phyloP scores from a whole-genome alignment of 768 basidiomycete genomes.

The Pleurotus tuoliensis region DNA sequence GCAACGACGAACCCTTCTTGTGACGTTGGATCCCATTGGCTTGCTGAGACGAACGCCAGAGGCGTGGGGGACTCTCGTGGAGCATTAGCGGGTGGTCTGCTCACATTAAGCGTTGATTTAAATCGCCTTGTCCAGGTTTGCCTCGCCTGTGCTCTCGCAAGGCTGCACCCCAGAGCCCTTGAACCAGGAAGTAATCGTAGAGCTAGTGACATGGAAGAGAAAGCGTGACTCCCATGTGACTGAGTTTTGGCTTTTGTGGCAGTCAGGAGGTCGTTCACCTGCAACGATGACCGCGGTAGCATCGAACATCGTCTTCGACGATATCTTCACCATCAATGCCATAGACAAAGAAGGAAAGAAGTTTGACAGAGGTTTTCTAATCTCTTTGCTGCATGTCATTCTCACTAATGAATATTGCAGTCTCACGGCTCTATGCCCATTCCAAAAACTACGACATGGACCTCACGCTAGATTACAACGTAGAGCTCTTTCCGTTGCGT shows the following conservation, averaged over 20 bases:
- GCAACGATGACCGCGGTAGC: conserved; percentile 43
- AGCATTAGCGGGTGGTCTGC: conserved; percentile 33
- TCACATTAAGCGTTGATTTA: conserved; percentile 31
- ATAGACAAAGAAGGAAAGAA: conserved; percentile 95
- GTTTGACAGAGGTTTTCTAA: conserved; percentile 85
- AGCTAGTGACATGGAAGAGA: background rate
- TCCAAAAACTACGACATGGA: conserved; percentile 93
- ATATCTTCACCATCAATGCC: conserved; percentile 81
- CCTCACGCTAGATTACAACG: conserved; percentile 90
- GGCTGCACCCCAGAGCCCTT: background rate
- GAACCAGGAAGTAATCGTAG: conserved; percentile 14
- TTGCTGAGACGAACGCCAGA: conserved; percentile 47
- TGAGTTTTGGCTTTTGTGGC: too few relatives aligned
- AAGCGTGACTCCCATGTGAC: conserved; percentile 7
- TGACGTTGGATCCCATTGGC: conserved; percentile 38
- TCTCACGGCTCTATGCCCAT: conserved; percentile 85
- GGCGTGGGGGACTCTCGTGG: conserved; percentile 50
- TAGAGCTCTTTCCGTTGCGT: conserved; percentile 80
- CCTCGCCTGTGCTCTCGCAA: too few relatives aligned
- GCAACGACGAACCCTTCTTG: conserved; percentile 27
- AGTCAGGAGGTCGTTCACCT: conserved; percentile 2
- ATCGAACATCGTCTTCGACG: conserved; percentile 84
- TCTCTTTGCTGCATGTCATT: background rate
- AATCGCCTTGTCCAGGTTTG: background rate
- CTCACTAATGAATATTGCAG: conserved; percentile 36